These are phyloP conservation scores for Akanthomyces lecanii DNA, from an alignment of 2,329 filamentous ascomycete genomes.

Conservation along the genomic window DNA sequence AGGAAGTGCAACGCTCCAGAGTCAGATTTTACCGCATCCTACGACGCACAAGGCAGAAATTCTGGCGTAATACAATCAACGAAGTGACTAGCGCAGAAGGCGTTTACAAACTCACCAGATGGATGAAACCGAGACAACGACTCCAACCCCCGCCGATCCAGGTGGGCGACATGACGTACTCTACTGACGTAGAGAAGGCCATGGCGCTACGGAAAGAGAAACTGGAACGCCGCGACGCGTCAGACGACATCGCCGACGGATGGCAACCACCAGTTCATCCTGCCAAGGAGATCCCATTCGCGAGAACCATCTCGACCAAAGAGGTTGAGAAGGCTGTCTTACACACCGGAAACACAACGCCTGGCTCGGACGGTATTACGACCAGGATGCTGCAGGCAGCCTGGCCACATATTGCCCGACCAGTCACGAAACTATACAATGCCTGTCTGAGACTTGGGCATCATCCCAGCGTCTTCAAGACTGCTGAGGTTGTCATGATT, in stretches of 20 bases:
- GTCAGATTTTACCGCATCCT: not conserved
- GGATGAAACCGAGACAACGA: conserved; percentile 7
- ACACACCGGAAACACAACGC: too few species aligned
- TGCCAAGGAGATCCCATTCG: not conserved
- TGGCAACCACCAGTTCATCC: not conserved
- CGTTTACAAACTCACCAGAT: conserved; percentile 10
- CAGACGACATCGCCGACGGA: conserved; percentile 1
- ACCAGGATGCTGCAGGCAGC: too few species aligned
- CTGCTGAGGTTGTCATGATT: too few species aligned
- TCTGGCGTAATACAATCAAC: not conserved
- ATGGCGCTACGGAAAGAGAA: conserved; percentile 10
- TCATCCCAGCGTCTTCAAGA: too few species aligned
- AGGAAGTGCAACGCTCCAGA: conserved; percentile 3
- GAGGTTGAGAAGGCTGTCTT: too few species aligned
- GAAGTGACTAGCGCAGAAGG: not conserved
- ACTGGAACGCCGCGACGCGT: not conserved
- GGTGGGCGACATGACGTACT: not conserved
- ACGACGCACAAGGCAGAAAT: not conserved
- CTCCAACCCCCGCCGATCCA: not conserved
- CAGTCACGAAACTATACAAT: conserved; percentile 11
- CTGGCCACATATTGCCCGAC: not conserved
- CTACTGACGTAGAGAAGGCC: conserved; percentile 6
- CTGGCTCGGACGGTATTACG: too few species aligned
- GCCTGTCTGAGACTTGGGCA: too few species aligned
- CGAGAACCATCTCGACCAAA: not conserved